Conservation (phyloP, 208 protist genomes). For the Trypanosoma theileri region DNA sequence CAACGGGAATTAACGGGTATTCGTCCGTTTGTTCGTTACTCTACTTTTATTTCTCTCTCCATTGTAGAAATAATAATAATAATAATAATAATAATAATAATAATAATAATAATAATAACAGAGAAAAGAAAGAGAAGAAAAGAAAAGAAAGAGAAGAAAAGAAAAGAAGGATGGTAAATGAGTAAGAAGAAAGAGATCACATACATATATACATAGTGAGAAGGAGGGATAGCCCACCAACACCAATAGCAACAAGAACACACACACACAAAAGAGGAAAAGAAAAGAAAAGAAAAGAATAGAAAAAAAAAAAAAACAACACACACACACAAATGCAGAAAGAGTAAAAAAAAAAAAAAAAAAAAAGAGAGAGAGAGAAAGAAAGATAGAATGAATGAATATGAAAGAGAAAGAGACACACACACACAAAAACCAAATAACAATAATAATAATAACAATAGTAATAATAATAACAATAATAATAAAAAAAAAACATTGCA, state of each 20-base stretch:
- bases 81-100: too few relatives aligned
- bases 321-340: neutral
- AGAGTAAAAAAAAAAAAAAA: constrained; percentile 15
- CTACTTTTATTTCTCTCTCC: too few relatives aligned
- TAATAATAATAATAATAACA: too few relatives aligned
- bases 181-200: neutral
- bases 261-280: neutral
- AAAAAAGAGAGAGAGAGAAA: constrained; percentile 15
- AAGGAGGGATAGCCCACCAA: neutral
- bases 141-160: too few relatives aligned
- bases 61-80: too few relatives aligned
- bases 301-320: constrained; percentile 14
- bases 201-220: constrained; percentile 23
- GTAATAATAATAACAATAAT: neutral
- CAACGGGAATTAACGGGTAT: too few relatives aligned
- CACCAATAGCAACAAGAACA: neutral
- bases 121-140: too few relatives aligned
- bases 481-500: neutral
- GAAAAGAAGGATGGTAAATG: too few relatives aligned
- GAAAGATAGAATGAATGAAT: neutral
- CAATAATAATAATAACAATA: neutral
- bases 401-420: neutral
- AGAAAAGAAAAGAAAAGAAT: constrained; percentile 14
- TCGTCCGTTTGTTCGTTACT: too few relatives aligned
- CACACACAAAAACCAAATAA: too few relatives aligned